Conservation (phyloP, 2,329 filamentous ascomycete genomes). For the Trichoderma asperellum region DNA sequence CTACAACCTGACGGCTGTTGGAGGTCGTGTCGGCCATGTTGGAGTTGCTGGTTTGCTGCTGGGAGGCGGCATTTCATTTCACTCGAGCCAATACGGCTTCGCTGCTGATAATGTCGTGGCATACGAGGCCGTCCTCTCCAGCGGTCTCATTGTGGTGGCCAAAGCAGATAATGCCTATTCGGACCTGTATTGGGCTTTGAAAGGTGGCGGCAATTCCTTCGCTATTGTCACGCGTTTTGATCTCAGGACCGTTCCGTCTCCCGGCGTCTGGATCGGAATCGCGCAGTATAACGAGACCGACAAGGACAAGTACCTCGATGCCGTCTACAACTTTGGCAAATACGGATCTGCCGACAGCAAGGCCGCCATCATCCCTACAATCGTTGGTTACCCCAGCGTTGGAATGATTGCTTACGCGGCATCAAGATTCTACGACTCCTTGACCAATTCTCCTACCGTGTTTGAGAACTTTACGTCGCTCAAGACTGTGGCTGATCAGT, state of each 20-base stretch:
- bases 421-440: conserved; percentile 13
- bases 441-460: conserved; percentile 8
- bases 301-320: conserved; percentile 11
- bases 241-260: conserved; percentile 35
- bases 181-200: conserved; percentile 52
- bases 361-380: conserved; percentile 12
- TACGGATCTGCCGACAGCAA: conserved; percentile 8
- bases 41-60: conserved; percentile 39
- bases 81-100: conserved; percentile 47
- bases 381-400: conserved; percentile 10
- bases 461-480: conserved; percentile 13
- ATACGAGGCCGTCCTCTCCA: conserved; percentile 54
- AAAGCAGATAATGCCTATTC: conserved; percentile 38
- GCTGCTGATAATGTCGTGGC: conserved; percentile 51
- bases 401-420: conserved; percentile 14
- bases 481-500: conserved; percentile 12
- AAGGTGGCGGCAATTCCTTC: conserved; percentile 48
- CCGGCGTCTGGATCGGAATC: conserved; percentile 28
- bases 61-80: conserved; percentile 37
- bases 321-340: conserved; percentile 14
- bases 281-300: conserved; percentile 13
- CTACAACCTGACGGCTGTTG: conserved; percentile 46
- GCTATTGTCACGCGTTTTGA: conserved; percentile 42
- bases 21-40: conserved; percentile 47
- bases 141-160: conserved; percentile 50